Evolutionary conservation across 1,139 yeast genomes (phyloP).

Genomic region (Candida anutae): DNA sequence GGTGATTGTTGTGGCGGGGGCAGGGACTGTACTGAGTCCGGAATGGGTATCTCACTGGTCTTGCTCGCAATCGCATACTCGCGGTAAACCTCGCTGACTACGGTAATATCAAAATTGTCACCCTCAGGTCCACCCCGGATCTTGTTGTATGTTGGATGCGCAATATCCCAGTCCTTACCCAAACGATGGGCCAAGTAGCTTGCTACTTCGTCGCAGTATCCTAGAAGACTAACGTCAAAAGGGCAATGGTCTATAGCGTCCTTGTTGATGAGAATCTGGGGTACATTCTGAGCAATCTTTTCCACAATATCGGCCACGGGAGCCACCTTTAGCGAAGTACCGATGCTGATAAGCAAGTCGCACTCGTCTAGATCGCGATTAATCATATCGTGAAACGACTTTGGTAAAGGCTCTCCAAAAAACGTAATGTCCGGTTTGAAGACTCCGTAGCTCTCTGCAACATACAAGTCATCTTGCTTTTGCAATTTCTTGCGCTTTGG

Average conservation of each 20-base stretch:
- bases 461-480: constrained; percentile 19
- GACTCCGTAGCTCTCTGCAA: constrained; percentile 60
- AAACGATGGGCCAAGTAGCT: constrained; percentile 44
- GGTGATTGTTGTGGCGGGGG: too few relatives aligned
- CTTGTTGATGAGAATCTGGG: constrained; percentile 76
- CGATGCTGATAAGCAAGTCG: constrained; percentile 80
- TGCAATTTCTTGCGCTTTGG: constrained; percentile 29
- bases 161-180: constrained; percentile 51
- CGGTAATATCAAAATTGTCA: constrained; percentile 12
- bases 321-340: constrained; percentile 90
- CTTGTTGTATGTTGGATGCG: constrained; percentile 35
- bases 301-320: constrained; percentile 82
- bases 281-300: constrained; percentile 58
- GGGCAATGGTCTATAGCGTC: constrained; percentile 60
- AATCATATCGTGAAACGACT: constrained; percentile 58
- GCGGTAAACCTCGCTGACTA: constrained; percentile 15
- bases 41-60: constrained; percentile 1
- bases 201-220: constrained; percentile 84
- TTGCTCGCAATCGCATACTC: constrained; percentile 9
- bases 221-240: constrained; percentile 75
- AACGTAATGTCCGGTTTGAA: constrained; percentile 94
- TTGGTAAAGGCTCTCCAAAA: constrained; percentile 83
- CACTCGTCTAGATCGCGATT: constrained; percentile 50
- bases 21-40: too few relatives aligned
- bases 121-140: constrained; percentile 12